Evolutionary conservation across 371 early-diverging fungal species (phyloP), one percentile per base, ranked within the genome.

Genomic region (Actinomortierella ambigua): DNA sequence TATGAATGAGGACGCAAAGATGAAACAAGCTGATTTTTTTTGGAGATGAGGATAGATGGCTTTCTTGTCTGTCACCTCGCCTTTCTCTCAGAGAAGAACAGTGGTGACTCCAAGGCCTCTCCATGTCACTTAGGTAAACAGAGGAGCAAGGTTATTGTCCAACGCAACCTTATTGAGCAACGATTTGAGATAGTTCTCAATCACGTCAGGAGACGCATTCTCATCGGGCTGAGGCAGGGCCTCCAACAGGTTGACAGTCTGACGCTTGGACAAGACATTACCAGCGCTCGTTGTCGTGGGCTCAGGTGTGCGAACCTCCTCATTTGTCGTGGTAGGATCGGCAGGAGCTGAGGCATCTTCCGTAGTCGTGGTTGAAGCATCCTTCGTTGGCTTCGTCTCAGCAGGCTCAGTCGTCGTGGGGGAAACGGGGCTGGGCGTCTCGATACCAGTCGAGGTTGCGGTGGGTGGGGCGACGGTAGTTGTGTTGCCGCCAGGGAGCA

Each of bases 171-270:
- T 50, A 61, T 70, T 65, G 40, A 48, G 54, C 44, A 65, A 14
- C 8, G 61, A 44, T 55, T 65, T 56, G 59, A 70, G 18, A 59
- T 61, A 65, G n/a, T 57, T 58, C 39, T 61, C 59, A 3, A 70
- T 47, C 46, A 50, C 61, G 22, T 20, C 50, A 6, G 65, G 65
- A n/a, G 57, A 53, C 3, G 28, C 27, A 54, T 62, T 63, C n/a
- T 48, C n/a, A 39, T 26, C 54, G 23, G 8, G 3, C 7, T 42
- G 13, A 14, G 4, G 39, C 4, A 53, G 64, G 4, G 23, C 41
- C 6, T 41, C 43, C 51, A 26, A 50, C 2, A 55, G 50, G 34
- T 34, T 34, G 34, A 34, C 34, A 14, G 43, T 61, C 43, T 68
- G 62, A 48, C 73, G 73, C 60, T 71, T 71, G 23, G 3, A 43